A percentile compares a stretch with the other conserved stretches of the same genome.
Conservation (phyloP, 2,329 filamentous ascomycete genomes). For the Pochonia chlamydosporia region DNA sequence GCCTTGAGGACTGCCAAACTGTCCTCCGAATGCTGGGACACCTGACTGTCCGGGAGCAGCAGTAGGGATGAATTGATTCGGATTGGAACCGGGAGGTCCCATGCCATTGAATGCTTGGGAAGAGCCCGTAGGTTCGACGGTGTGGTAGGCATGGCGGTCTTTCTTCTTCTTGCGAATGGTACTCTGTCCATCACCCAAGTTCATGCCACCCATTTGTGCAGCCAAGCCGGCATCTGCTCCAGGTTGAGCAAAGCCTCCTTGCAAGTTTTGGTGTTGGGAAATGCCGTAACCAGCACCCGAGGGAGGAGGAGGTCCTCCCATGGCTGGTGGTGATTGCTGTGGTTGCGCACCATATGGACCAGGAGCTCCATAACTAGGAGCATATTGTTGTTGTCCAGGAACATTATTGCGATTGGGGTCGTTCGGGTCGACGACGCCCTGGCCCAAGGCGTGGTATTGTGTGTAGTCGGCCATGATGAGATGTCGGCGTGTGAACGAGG, state of each 20-base stretch:
- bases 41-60: constrained; percentile 17
- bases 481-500: background rate
- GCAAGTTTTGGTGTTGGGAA: constrained; percentile 23
- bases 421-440: constrained; percentile 50
- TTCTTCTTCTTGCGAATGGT: constrained; percentile 75
- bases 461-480: constrained; percentile 48
- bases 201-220: constrained; percentile 74
- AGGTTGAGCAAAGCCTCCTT: constrained; percentile 22
- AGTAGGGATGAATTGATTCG: constrained; percentile 31
- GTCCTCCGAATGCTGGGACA: constrained; percentile 30
- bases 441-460: constrained; percentile 51
- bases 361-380: constrained; percentile 17
- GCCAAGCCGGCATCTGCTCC: constrained; percentile 48
- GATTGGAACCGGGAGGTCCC: constrained; percentile 49
- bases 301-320: background rate
- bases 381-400: constrained; percentile 44
- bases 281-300: constrained; percentile 24
- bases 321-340: constrained; percentile 4
- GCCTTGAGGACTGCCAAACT: constrained; percentile 39
- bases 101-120: constrained; percentile 66
- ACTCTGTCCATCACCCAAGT: constrained; percentile 49
- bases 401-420: constrained; percentile 44
- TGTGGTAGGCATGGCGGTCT: constrained; percentile 88
- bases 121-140: constrained; percentile 65
- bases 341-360: constrained; percentile 12